A percentile compares a stretch with the other conserved stretches of the same genome.
These are phyloP conservation scores for Aspergillus ochraceus DNA, from an alignment of 2,329 filamentous ascomycete species.

Conservation along the genomic window DNA sequence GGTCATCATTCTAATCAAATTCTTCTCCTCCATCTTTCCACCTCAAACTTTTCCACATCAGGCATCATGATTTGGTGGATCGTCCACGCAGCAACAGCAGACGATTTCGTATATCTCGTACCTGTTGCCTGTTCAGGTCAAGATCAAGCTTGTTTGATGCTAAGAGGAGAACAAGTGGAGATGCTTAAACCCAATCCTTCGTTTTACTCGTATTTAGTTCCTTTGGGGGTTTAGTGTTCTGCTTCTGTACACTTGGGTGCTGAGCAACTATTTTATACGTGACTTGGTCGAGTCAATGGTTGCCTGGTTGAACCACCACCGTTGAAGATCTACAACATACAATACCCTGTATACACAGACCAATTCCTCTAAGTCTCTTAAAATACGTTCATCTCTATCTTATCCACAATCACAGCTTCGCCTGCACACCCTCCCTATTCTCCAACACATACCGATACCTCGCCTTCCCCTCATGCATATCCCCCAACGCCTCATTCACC, in stretches of 20 bases:
- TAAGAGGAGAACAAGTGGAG: background rate
- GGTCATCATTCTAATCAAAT: background rate
- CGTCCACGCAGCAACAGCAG: too few relatives aligned
- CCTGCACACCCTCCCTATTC: slow-evolving; percentile 33
- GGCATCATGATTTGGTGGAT: background rate
- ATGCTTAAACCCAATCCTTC: too few relatives aligned
- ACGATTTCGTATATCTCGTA: background rate
- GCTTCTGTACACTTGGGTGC: too few relatives aligned
- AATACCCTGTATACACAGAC: background rate
- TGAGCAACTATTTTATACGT: too few relatives aligned
- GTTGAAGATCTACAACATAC: too few relatives aligned
- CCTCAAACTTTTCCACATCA: background rate
- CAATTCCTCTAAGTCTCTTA: background rate
- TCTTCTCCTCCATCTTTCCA: background rate
- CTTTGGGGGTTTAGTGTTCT: background rate
- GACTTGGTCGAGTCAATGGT: too few relatives aligned
- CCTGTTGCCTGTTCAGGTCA: background rate
- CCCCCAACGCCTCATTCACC: slow-evolving; percentile 43
- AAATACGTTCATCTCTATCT: too few relatives aligned
- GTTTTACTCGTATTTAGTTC: background rate
- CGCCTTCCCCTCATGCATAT: slow-evolving; percentile 48
- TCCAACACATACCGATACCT: slow-evolving; percentile 49
- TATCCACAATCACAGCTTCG: slow-evolving; percentile 27
- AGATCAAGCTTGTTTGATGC: background rate
- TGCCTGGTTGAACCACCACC: too few relatives aligned